These are phyloP conservation scores for Nemania diffusa DNA, from an alignment of 2,329 filamentous ascomycete species.

Conservation along the genomic window DNA sequence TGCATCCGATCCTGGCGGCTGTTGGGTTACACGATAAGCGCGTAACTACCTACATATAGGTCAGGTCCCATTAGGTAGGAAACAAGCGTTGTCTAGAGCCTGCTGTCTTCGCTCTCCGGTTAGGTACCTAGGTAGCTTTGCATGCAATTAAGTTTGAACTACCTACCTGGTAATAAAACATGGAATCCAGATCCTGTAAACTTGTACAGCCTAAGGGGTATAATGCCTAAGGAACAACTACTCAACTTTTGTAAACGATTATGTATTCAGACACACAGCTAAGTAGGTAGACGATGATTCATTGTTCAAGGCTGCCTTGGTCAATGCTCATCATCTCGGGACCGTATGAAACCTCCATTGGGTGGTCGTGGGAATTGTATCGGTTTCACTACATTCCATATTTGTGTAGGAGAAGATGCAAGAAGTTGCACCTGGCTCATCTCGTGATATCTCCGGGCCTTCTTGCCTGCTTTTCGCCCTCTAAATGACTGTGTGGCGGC, in stretches of 20 bases:
- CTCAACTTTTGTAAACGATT: too few relatives aligned
- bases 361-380: not conserved
- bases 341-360: not conserved
- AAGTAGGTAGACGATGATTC: not conserved
- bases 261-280: too few relatives aligned
- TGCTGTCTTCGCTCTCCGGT: too few relatives aligned
- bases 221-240: too few relatives aligned
- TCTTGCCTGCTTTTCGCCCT: conserved; percentile 8
- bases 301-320: not conserved
- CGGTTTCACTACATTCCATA: not conserved
- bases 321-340: not conserved
- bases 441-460: not conserved
- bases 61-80: too few relatives aligned
- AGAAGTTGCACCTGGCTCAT: conserved; percentile 10
- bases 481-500: not conserved
- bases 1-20: not conserved
- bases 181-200: too few relatives aligned
- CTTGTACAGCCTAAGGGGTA: too few relatives aligned
- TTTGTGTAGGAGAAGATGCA: not conserved
- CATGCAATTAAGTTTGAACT: not conserved
- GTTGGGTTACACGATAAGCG: conserved; percentile 5
- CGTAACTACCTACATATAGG: too few relatives aligned
- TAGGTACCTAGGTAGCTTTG: too few relatives aligned
- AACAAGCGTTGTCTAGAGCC: too few relatives aligned
- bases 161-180: not conserved